These are phyloP conservation scores for Claviceps africana DNA, from an alignment of 2,329 filamentous ascomycete genomes.

Conservation along the genomic window DNA sequence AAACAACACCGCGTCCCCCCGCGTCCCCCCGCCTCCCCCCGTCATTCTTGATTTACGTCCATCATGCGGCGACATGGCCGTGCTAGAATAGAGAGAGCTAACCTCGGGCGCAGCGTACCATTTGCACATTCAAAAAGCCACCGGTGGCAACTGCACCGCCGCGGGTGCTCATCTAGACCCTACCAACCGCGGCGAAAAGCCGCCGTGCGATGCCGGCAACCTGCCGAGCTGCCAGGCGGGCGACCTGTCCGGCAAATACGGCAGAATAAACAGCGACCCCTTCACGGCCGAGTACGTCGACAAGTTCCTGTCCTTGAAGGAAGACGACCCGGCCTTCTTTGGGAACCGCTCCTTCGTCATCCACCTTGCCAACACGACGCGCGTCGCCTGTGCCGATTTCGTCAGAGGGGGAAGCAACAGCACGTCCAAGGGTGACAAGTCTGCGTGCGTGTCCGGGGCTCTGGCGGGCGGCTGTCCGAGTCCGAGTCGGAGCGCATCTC, in stretches of 20 bases:
- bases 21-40: too few species aligned
- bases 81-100: background rate
- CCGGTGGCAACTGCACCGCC: conserved; percentile 54
- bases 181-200: conserved; percentile 46
- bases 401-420: background rate
- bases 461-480: background rate
- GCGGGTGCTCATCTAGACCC: conserved; percentile 60
- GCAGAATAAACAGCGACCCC: conserved; percentile 39
- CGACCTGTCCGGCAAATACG: conserved; percentile 63
- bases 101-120: conserved; percentile 46
- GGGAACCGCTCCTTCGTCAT: conserved; percentile 51
- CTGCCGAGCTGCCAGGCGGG: conserved; percentile 61
- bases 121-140: conserved; percentile 49
- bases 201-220: conserved; percentile 41
- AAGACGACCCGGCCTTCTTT: conserved; percentile 42
- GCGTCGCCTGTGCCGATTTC: conserved; percentile 53
- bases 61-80: background rate
- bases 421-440: background rate
- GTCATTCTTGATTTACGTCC: background rate
- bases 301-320: conserved; percentile 38
- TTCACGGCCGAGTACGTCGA: conserved; percentile 41
- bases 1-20: too few species aligned
- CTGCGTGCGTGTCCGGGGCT: background rate
- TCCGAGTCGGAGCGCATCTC: background rate
- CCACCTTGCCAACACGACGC: conserved; percentile 49